phyloP scores from a whole-genome alignment of 805 yeast genomes.

The Komagataella mondaviorum region DNA sequence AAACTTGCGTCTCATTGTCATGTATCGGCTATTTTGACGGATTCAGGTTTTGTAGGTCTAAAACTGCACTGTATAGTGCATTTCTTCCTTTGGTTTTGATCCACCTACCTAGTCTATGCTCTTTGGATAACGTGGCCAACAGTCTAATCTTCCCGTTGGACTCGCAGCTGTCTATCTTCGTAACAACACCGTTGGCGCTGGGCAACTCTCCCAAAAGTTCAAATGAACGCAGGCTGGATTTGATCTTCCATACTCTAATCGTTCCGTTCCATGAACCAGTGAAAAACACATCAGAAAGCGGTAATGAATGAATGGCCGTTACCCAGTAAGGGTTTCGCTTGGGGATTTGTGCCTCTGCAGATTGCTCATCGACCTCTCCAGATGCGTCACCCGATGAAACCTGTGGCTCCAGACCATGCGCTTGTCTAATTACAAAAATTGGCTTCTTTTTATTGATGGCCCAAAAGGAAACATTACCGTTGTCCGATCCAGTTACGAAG shows the following conservation, averaged over 20 bases:
- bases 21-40: not conserved
- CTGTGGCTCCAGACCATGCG: slow-evolving; percentile 56
- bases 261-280: slow-evolving; percentile 84
- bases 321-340: slow-evolving; percentile 73
- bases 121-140: slow-evolving; percentile 64
- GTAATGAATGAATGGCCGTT: slow-evolving; percentile 69
- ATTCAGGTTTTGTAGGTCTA: slow-evolving; percentile 15
- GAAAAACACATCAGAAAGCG: slow-evolving; percentile 72
- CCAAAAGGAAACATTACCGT: slow-evolving; percentile 88
- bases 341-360: slow-evolving; percentile 42
- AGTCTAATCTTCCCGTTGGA: slow-evolving; percentile 40
- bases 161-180: slow-evolving; percentile 38
- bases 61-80: slow-evolving; percentile 46
- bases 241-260: slow-evolving; percentile 66
- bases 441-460: slow-evolving; percentile 85
- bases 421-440: slow-evolving; percentile 45
- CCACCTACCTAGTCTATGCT: slow-evolving; percentile 88
- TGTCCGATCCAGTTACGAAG: slow-evolving; percentile 91
- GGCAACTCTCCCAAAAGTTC: slow-evolving; percentile 38
- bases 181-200: slow-evolving; percentile 58
- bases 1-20: not conserved
- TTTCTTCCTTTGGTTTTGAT: slow-evolving; percentile 47
- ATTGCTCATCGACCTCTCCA: slow-evolving; percentile 26
- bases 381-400: slow-evolving; percentile 37
- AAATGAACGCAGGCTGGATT: slow-evolving; percentile 51